Conservation (phyloP, 495 filamentous ascomycete species). For the Talaromyces wortmannii region DNA sequence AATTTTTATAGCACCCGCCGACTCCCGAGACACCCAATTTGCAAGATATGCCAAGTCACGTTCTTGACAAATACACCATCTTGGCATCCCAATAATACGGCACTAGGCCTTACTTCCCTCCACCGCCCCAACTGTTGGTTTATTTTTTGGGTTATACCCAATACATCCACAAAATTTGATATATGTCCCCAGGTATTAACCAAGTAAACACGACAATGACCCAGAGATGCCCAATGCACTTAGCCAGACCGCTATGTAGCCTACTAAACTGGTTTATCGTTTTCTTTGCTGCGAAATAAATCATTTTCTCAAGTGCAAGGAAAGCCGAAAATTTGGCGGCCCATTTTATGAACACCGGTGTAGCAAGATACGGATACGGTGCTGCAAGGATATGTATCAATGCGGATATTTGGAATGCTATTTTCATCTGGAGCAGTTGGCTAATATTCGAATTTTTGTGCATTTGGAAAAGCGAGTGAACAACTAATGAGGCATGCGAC, state of each 20-base stretch:
- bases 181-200: not conserved
- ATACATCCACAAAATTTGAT: not conserved
- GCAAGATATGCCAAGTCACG: no score
- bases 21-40: no score
- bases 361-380: not conserved
- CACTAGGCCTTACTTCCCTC: no score
- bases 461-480: not conserved
- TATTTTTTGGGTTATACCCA: not conserved
- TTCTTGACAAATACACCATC: no score
- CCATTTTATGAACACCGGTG: not conserved
- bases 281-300: not conserved
- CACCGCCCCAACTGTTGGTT: no score
- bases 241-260: not conserved
- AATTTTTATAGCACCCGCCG: no score
- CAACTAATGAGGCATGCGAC: not conserved
- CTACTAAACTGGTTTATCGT: not conserved
- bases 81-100: no score
- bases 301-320: not conserved
- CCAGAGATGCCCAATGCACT: not conserved
- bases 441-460: not conserved
- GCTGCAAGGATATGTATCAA: not conserved
- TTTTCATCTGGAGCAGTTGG: not conserved
- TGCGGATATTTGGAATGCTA: not conserved
- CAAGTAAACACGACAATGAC: not conserved
- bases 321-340: not conserved